A percentile compares a stretch with the other conserved stretches of the same genome.
Evolutionary conservation across 2,329 filamentous ascomycete species (phyloP).

Genomic region (Plenodomus biglobosus): DNA sequence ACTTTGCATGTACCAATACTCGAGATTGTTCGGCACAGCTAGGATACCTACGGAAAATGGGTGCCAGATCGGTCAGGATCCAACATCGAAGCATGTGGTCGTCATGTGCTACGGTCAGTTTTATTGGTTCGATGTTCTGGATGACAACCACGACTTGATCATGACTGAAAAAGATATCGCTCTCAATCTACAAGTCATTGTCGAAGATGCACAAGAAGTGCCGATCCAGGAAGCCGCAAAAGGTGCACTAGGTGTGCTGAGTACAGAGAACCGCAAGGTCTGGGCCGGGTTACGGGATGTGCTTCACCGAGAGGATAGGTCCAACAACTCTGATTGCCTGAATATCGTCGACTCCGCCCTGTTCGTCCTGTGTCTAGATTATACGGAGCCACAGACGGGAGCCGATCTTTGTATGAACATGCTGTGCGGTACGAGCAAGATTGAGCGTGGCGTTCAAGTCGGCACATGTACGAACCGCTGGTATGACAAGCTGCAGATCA

Average conservation of each 20-base stretch:
- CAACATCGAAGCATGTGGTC: slow-evolving; percentile 87
- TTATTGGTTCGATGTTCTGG: slow-evolving; percentile 98
- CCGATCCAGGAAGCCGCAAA: slow-evolving; percentile 96
- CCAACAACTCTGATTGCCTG: slow-evolving; percentile 95
- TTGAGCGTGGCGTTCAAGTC: slow-evolving; percentile 91
- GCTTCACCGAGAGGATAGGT: slow-evolving; percentile 78
- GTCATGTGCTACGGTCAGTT: slow-evolving; percentile 94
- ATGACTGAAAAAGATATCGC: slow-evolving; percentile 95
- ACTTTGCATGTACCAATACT: slow-evolving; percentile 98
- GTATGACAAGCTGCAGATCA: slow-evolving; percentile 99
- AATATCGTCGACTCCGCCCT: slow-evolving; percentile 92
- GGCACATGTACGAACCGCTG: slow-evolving; percentile 97
- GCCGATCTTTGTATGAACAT: slow-evolving; percentile 95
- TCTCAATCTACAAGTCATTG: slow-evolving; percentile 86
- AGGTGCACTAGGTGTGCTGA: slow-evolving; percentile 86
- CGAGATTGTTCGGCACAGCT: slow-evolving; percentile 89
- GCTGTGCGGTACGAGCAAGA: slow-evolving; percentile 91
- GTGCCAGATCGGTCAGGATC: slow-evolving; percentile 93
- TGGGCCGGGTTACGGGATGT: slow-evolving; percentile 93
- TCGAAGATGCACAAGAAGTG: slow-evolving; percentile 85
- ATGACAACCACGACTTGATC: slow-evolving; percentile 91
- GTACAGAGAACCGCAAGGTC: slow-evolving; percentile 92
- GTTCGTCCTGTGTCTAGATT: slow-evolving; percentile 90
- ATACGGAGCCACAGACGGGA: slow-evolving; percentile 78
- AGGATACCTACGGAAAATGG: slow-evolving; percentile 91